Conservation (phyloP, 2,329 filamentous ascomycete species). For the Chrysosphaeria jannelii region DNA sequence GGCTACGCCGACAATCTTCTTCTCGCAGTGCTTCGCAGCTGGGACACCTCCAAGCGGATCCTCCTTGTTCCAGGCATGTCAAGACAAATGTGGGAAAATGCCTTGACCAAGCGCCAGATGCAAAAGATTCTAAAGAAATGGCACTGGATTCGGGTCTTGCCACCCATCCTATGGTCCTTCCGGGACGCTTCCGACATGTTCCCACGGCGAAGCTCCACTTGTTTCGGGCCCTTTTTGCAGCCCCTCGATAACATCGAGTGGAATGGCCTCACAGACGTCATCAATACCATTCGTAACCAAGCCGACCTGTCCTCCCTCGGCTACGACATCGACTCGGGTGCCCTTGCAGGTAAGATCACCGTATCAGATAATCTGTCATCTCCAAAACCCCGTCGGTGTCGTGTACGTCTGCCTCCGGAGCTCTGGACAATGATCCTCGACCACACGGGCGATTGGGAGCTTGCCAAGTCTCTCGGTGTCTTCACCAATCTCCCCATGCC, state of each 20-base stretch:
- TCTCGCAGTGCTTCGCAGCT: constrained; percentile 53
- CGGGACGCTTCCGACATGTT: too few species aligned
- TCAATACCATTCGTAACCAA: constrained; percentile 47
- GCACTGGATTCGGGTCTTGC: constrained; percentile 61
- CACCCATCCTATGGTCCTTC: constrained; percentile 61
- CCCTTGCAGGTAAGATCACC: too few species aligned
- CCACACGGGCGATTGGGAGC: constrained; percentile 66
- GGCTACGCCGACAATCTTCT: constrained; percentile 58
- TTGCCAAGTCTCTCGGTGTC: constrained; percentile 51
- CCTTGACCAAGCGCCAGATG: constrained; percentile 64
- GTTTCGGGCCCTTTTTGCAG: too few species aligned
- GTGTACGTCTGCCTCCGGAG: constrained; percentile 37
- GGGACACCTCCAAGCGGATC: constrained; percentile 66
- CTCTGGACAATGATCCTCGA: constrained; percentile 76
- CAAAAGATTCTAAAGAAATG: constrained; percentile 58
- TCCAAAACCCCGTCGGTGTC: too few species aligned
- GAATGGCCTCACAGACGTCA: constrained; percentile 38
- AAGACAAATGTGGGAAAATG: constrained; percentile 65
- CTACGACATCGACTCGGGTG: constrained; percentile 37
- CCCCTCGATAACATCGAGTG: constrained; percentile 25
- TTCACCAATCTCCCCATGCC: constrained; percentile 52
- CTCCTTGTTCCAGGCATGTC: constrained; percentile 75
- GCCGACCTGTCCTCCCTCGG: constrained; percentile 46
- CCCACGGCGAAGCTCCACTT: too few species aligned
- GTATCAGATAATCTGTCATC: too few species aligned